A percentile compares a stretch with the other conserved stretches of the same genome.
Evolutionary conservation across 495 filamentous ascomycete species (phyloP).

Genomic region (Cercophora newfieldiana): DNA sequence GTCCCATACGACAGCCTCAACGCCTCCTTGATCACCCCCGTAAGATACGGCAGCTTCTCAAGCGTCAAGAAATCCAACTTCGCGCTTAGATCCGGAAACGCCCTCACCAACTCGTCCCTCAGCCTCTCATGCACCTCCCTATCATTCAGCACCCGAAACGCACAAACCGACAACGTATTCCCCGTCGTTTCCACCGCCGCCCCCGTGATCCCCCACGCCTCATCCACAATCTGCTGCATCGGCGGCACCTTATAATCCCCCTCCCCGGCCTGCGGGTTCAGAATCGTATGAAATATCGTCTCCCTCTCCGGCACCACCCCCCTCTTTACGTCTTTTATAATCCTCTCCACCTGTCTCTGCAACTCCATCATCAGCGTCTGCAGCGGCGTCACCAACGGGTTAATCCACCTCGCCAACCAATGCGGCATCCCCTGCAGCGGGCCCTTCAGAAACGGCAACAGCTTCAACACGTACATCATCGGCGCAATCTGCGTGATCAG

Average conservation of each 20-base stretch:
- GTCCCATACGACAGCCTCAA: neutral
- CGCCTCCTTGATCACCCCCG: neutral
- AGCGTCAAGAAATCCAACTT: neutral
- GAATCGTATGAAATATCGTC: constrained; percentile 8
- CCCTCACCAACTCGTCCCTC: neutral
- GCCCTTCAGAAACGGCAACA: neutral
- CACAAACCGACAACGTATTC: neutral
- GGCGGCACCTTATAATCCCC: neutral
- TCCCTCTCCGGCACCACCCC: neutral
- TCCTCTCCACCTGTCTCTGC: neutral
- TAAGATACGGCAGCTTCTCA: constrained; percentile 2
- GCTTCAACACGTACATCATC: neutral
- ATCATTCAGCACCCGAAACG: neutral
- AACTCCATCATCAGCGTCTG: neutral
- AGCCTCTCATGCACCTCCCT: neutral
- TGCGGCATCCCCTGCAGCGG: neutral
- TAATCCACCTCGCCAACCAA: constrained; percentile 1
- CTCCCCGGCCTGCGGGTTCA: neutral
- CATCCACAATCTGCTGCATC: neutral
- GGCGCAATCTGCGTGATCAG: neutral
- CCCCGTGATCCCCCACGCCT: neutral
- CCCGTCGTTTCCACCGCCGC: neutral
- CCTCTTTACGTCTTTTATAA: neutral
- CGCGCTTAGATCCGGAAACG: neutral
- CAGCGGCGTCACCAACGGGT: constrained; percentile 1